Evolutionary conservation across 805 yeast species (phyloP), one percentile per base, ranked within the genome.

Genomic region (Geotrichum ghanense): DNA sequence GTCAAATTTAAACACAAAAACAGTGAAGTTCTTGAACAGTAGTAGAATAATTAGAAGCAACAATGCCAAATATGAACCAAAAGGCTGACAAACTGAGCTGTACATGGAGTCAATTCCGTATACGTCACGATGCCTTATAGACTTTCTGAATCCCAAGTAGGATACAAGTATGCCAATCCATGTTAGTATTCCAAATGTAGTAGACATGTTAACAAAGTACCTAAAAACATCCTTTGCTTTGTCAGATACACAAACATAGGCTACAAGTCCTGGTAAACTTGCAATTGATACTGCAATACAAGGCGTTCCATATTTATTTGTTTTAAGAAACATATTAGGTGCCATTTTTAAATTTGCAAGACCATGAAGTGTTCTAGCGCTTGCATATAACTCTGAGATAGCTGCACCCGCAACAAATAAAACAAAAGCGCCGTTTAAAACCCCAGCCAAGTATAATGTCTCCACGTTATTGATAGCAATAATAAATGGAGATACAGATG

Each of bases 401-500:
- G 84, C 80, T 42, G 94, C 94, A 9, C 89, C 81, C 60, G 84
- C 75, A 49, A 85, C 88, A 52, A 84, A 82, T 37, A 83, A 64
- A 58, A 87, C 64, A 53, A 87, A 81, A 61, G 85, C 79, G 1
- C 81, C 90, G 61, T 87, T 87, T 57, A 87, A 70, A 43, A 87
- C 72, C 54, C 81, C 82, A 31, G 88, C 87, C 51, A 86, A 66
- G 0, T 76, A 88, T 5, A 60, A 56, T 51, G 85, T 83, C 17
- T 71, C 63, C 16, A 86, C 83, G 53, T 73, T 74, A 51, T 74
- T 73, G 56, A 85, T 80, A 42, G 95, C 95, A 57, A 84, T 79
- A 45, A 84, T 89, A 57, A 84, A 85, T 34, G 95, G 95, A 14
- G 92, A 82, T 17, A 90, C 88, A 37, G 81, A 73, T 2, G 89